phyloP scores from a whole-genome alignment of 2,329 filamentous ascomycete species.

The Aspergillus floridensis region DNA sequence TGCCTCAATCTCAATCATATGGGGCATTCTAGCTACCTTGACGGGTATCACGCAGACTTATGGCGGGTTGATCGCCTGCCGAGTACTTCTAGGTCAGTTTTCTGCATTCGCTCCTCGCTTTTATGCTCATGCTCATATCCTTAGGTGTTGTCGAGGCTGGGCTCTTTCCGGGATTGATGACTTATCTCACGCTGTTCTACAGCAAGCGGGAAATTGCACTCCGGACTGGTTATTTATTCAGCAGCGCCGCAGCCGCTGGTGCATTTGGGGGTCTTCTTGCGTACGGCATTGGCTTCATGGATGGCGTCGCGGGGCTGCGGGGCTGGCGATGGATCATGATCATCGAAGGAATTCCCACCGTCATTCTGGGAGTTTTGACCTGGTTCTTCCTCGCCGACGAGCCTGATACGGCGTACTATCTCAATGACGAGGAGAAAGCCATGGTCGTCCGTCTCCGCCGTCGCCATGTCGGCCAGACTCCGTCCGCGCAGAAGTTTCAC shows the following conservation, averaged over 20 bases:
- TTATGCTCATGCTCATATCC: background rate
- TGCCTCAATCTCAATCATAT: slow-evolving; percentile 59
- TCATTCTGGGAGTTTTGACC: slow-evolving; percentile 56
- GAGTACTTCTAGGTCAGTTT: slow-evolving; percentile 55
- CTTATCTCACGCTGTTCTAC: slow-evolving; percentile 74
- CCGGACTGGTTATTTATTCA: slow-evolving; percentile 70
- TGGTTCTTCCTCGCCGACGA: slow-evolving; percentile 64
- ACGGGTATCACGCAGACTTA: slow-evolving; percentile 68
- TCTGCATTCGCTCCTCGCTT: too few species aligned
- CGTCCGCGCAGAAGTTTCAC: slow-evolving; percentile 54
- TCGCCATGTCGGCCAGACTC: slow-evolving; percentile 50
- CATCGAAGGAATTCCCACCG: slow-evolving; percentile 56
- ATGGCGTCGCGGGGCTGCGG: slow-evolving; percentile 60
- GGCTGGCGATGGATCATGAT: slow-evolving; percentile 73
- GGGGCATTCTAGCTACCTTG: slow-evolving; percentile 46
- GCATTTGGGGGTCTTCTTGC: slow-evolving; percentile 71
- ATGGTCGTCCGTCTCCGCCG: slow-evolving; percentile 54
- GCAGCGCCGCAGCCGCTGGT: slow-evolving; percentile 64
- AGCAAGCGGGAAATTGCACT: slow-evolving; percentile 69
- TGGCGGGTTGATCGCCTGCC: slow-evolving; percentile 63
- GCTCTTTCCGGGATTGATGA: slow-evolving; percentile 65
- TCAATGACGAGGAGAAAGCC: slow-evolving; percentile 58
- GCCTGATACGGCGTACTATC: slow-evolving; percentile 62
- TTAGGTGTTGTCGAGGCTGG: slow-evolving; percentile 65
- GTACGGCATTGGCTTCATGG: slow-evolving; percentile 71